Evolutionary conservation across 2,329 filamentous ascomycete genomes (phyloP), one percentile per base, ranked within the genome.

Genomic region (Calonectria henricotiae): DNA sequence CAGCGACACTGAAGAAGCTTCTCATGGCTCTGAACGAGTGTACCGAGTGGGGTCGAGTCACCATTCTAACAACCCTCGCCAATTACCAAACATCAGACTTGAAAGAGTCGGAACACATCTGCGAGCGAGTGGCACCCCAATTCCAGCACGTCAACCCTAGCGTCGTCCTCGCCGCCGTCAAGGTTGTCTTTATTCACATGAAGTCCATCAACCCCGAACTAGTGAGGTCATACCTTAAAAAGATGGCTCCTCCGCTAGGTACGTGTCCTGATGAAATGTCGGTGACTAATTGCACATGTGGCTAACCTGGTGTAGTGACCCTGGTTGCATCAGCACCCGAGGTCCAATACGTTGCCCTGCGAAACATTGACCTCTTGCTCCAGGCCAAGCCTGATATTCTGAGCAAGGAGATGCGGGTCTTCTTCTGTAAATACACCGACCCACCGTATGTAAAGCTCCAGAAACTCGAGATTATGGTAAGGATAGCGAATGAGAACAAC

Each of bases 351-450:
- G 96, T 99, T 67, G 96, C 96, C 15, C 85, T 99, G 61, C 89
- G 96, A 73, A 99, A 99, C 82, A 99, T 99, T 79, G 96, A 99
- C 77, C 90, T 99, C 39, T 88, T 99, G 6, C 88, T 99, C 30
- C 96, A 99, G 82, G 96, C 97, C 76, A 96, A 98, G 82, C 95
- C 96, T 12, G 95, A 98, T 76, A 98, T 99, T 67, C 88, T 99
- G 11, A 97, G 94, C 87, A 98, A 98, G 83, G 96, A 99, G 83
- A 91, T 99, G 79, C 91, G 96, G 51, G 96, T 99, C 9, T 99
- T 99, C 86, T 99, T 99, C 86, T 99, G 96, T 92, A 99, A 99
- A 85, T 99, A 99, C 86, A 98, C 98, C 81, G 96, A 99, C 77
- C 96, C 96, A 1, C 95, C 95, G 25, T 99, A 99, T 81, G 92